Base-by-base conservation (phyloP, 257 asterid genomes). In the Jasminum sambac region DNA sequence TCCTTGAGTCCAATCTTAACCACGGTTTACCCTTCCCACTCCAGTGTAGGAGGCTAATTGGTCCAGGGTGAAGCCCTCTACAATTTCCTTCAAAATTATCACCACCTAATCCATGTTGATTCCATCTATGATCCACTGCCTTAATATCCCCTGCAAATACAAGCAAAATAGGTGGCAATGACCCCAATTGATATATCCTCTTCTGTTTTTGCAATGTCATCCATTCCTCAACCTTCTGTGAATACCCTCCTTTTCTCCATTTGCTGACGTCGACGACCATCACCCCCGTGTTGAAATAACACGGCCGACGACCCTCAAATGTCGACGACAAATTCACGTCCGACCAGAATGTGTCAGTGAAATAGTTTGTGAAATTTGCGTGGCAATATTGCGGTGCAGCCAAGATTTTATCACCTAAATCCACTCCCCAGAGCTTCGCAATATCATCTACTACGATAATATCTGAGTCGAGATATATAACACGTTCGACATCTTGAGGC, bases 21-120 rank as follows among this genome's bases (percentile, higher is more conserved):
- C 97, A 91, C 5, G 96, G 97, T 69, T 91, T 91, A 19, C 97
- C 97, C 79, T 87, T 91, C 5, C 97, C 97, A 37, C 97, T 91
- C 97, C 97, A 91, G 78, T 91, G 96, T 46, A 91, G 77, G n/a
- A 91, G 84, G 82, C 97, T 89, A 23, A 91, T 87, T 1, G 97
- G 87, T n/a, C 97, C 97, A 3, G 95, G 96, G 68, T 91, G 95
- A 77, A 91, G 93, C 38, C 86, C 81, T 65, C 96, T 78, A 36
- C 97, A 87, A 77, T 74, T 89, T 1, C 96, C 97, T 77, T 89
- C 91, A 67, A 87, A 46, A 76, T 89, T 91, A 30, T 91, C 97
- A 19, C 97, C 97, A 24, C 97, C 97, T 57, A 91, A 70, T 0
- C 96, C 97, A 66, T 91, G 97, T 23, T 89, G 97, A 42, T 91